Evolutionary conservation across 2,329 filamentous ascomycete species (phyloP).

Genomic region (Ophiostoma ulmi): DNA sequence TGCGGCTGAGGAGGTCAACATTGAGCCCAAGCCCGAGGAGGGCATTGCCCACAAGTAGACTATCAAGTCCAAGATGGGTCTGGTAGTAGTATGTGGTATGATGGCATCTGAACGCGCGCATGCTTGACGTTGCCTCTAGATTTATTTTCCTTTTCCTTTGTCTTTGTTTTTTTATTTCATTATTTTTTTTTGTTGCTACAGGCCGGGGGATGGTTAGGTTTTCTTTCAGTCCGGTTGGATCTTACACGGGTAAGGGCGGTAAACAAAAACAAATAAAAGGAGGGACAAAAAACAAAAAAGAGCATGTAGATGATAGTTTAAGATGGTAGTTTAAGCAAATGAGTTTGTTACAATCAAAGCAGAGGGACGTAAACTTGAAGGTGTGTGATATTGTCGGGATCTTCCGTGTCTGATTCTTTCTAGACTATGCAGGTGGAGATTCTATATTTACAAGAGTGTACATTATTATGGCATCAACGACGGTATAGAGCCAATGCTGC

Average conservation of each 20-base stretch:
- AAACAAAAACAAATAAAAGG: background rate
- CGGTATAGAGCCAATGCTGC: background rate
- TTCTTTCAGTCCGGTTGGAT: background rate
- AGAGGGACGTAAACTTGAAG: background rate
- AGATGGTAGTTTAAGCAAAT: background rate
- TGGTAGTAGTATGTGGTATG: background rate
- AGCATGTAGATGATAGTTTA: background rate
- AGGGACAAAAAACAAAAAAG: background rate
- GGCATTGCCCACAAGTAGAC: conserved; percentile 32
- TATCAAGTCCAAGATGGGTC: background rate
- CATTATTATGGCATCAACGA: background rate
- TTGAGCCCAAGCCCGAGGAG: conserved; percentile 36
- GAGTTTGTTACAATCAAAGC: background rate
- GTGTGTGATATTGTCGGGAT: background rate
- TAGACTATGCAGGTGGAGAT: conserved; percentile 10
- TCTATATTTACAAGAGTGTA: conserved; percentile 15
- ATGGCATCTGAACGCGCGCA: background rate
- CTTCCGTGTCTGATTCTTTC: background rate
- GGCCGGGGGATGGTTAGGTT: background rate
- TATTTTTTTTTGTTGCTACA: background rate
- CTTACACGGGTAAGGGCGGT: background rate
- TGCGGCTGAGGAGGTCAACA: conserved; percentile 35
- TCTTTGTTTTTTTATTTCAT: background rate
- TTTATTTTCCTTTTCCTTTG: conserved; percentile 4
- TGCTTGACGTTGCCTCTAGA: conserved; percentile 13